Conservation (phyloP, 2,329 filamentous ascomycete species). For the Cytospora chrysosperma region DNA sequence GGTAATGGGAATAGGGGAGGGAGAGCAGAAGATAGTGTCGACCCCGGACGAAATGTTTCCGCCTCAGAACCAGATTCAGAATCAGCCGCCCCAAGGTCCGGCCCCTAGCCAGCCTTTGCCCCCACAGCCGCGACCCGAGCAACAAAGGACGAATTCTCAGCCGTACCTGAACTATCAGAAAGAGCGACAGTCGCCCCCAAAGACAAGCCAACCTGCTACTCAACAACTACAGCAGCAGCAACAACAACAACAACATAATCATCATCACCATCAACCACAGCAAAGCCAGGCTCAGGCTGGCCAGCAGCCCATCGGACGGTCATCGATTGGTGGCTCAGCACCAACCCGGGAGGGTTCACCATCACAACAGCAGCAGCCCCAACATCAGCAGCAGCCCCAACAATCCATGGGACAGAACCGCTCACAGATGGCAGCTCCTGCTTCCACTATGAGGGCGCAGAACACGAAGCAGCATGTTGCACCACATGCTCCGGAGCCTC, state of each 20-base stretch:
- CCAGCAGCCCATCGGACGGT: conserved; percentile 6
- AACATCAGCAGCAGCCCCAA: conserved; percentile 15
- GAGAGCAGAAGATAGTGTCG: conserved; percentile 21
- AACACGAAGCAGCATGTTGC: conserved; percentile 19
- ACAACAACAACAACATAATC: conserved; percentile 19
- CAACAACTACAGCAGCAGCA: conserved; percentile 19
- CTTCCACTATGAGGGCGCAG: conserved; percentile 3
- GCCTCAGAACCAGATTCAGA: conserved; percentile 6
- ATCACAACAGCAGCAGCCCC: conserved; percentile 28
- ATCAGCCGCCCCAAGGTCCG: conserved; percentile 6
- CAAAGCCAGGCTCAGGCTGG: conserved; percentile 3
- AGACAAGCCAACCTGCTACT: conserved; percentile 7
- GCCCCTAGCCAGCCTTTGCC: conserved; percentile 10
- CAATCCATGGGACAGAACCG: conserved; percentile 2
- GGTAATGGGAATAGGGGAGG: conserved; percentile 20
- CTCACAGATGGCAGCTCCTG: conserved; percentile 4
- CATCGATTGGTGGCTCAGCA: conserved; percentile 14
- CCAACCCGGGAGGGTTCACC: neutral
- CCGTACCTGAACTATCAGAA: conserved; percentile 26
- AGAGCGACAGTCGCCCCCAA: conserved; percentile 24
- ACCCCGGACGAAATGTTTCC: conserved; percentile 15
- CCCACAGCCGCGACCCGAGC: neutral
- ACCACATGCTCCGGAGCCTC: conserved; percentile 30
- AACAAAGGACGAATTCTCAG: conserved; percentile 12
- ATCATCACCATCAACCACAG: neutral